A percentile compares a stretch with the other conserved stretches of the same genome.
Conservation (phyloP, 768 basidiomycete genomes). For the Xerocomellus amylosporus region DNA sequence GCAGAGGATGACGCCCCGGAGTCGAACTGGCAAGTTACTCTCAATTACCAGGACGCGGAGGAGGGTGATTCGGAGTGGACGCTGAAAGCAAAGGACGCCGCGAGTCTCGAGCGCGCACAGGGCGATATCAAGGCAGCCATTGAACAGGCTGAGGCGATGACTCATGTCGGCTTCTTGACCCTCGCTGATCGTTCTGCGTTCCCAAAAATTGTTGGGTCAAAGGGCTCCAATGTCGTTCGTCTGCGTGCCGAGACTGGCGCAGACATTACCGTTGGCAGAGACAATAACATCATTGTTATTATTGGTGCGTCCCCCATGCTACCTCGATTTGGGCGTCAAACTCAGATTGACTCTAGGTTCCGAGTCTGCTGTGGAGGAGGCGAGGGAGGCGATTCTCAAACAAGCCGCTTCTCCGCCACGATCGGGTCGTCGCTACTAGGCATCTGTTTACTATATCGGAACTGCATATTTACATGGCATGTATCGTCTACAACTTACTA, state of each 20-base stretch:
- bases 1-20: conserved; percentile 43
- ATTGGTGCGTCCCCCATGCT: conserved; percentile 51
- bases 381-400: conserved; percentile 73
- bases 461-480: conserved; percentile 26
- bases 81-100: conserved; percentile 76
- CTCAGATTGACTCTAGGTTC: conserved; percentile 47
- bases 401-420: conserved; percentile 41
- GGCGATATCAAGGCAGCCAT: conserved; percentile 65
- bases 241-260: conserved; percentile 87
- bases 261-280: conserved; percentile 88
- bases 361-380: conserved; percentile 62
- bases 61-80: conserved; percentile 87
- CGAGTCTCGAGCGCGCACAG: conserved; percentile 73
- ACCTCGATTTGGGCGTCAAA: neutral
- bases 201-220: conserved; percentile 90
- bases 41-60: conserved; percentile 76
- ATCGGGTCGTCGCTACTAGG: conserved; percentile 24
- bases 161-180: conserved; percentile 82
- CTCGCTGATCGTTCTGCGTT: conserved; percentile 79
- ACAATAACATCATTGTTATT: conserved; percentile 83
- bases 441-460: conserved; percentile 7
- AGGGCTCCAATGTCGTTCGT: conserved; percentile 87
- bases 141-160: conserved; percentile 65
- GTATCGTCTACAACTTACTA: conserved; percentile 24
- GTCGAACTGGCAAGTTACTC: conserved; percentile 70